These are phyloP conservation scores for Aspergillus taichungensis DNA, from an alignment of 495 filamentous ascomycete species.

Conservation along the genomic window DNA sequence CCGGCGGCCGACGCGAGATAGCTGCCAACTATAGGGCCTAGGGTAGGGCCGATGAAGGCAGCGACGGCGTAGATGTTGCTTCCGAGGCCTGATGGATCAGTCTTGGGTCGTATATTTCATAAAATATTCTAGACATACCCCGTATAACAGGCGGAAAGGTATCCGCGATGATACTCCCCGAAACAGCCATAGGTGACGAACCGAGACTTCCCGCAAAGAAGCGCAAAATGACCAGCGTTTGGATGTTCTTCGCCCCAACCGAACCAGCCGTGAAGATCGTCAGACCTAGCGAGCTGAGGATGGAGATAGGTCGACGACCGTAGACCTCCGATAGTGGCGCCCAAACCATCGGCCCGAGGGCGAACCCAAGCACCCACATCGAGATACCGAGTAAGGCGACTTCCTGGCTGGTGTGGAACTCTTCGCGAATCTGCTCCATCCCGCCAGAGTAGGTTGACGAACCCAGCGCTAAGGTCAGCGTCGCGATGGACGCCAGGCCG, in stretches of 20 bases:
- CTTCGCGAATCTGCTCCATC: conserved; percentile 21
- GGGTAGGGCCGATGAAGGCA: conserved; percentile 47
- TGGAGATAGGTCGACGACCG: conserved; percentile 39
- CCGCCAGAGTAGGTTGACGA: conserved; percentile 40
- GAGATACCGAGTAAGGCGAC: conserved; percentile 41
- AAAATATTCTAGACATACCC: no score
- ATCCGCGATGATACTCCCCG: conserved; percentile 53
- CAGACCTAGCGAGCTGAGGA: conserved; percentile 17
- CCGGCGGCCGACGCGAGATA: conserved; percentile 40
- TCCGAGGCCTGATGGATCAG: conserved; percentile 33
- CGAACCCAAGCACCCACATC: conserved; percentile 43
- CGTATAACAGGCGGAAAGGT: conserved; percentile 46
- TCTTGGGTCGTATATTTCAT: no score
- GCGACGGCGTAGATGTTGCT: conserved; percentile 42
- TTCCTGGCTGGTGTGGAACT: conserved; percentile 32
- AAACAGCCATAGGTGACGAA: conserved; percentile 45
- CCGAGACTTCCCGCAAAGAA: conserved; percentile 60
- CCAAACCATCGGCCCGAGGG: conserved; percentile 36
- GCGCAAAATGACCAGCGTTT: conserved; percentile 51
- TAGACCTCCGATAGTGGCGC: conserved; percentile 36
- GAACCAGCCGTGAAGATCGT: conserved; percentile 53
- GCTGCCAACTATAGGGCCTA: conserved; percentile 41
- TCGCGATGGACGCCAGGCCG: conserved; percentile 9
- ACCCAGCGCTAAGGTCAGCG: conserved; percentile 16
- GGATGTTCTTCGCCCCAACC: conserved; percentile 46